A percentile compares a stretch with the other conserved stretches of the same genome.
Conservation (phyloP, 2,329 filamentous ascomycete species). For the Beauveria asiatica region DNA sequence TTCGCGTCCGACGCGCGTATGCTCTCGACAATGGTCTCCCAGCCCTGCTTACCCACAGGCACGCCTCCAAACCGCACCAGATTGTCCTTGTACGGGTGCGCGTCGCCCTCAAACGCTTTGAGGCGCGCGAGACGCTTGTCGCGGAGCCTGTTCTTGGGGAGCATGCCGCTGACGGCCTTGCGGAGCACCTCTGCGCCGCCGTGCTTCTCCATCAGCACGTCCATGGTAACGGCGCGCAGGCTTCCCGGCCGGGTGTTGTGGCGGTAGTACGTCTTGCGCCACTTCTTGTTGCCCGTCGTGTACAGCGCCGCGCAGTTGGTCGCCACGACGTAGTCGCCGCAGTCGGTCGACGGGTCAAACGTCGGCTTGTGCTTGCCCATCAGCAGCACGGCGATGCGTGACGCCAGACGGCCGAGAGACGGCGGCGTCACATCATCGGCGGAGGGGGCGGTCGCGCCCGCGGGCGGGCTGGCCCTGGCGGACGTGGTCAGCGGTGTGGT, state of each 20-base stretch:
- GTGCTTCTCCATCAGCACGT: conserved; percentile 86
- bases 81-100: conserved; percentile 88
- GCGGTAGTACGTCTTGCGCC: conserved; percentile 91
- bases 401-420: conserved; percentile 82
- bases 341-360: conserved; percentile 94
- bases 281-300: conserved; percentile 84
- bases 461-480: not conserved
- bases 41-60: conserved; percentile 43
- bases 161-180: conserved; percentile 90
- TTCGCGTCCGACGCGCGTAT: conserved; percentile 41
- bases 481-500: not conserved
- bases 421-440: conserved; percentile 51
- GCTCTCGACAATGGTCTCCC: conserved; percentile 42
- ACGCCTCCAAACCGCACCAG: conserved; percentile 63
- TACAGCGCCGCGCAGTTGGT: conserved; percentile 80
- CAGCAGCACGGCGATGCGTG: conserved; percentile 73
- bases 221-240: conserved; percentile 86
- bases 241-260: conserved; percentile 87
- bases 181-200: conserved; percentile 86
- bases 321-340: conserved; percentile 96
- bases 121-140: conserved; percentile 80
- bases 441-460: not conserved
- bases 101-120: conserved; percentile 91
- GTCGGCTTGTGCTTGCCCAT: conserved; percentile 99
- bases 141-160: conserved; percentile 90